Evolutionary conservation across 306 rosid genomes (phyloP).

Genomic region (Benincasa hispida): DNA sequence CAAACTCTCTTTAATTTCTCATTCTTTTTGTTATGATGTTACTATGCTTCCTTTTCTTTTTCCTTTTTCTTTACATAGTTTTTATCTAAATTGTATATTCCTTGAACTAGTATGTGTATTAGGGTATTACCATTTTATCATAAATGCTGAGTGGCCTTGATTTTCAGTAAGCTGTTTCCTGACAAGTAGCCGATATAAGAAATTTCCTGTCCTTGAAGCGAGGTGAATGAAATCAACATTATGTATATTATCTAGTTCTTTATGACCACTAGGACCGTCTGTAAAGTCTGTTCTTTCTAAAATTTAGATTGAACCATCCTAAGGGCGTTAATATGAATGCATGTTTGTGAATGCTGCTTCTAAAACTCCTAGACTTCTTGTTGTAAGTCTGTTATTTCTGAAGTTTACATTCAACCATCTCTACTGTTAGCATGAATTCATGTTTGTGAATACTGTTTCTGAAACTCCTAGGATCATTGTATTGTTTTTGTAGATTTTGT

Average conservation of each 20-base stretch:
- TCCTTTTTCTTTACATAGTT: background rate
- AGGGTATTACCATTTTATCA: background rate
- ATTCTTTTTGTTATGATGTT: background rate
- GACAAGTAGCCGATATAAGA: background rate
- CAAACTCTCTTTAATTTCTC: background rate
- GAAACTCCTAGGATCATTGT: background rate
- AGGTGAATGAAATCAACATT: background rate
- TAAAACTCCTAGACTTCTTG: background rate
- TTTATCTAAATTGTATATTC: background rate
- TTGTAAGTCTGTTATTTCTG: background rate
- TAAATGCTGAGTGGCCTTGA: background rate
- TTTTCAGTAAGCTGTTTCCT: background rate
- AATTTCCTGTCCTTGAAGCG: background rate
- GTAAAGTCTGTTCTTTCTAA: background rate
- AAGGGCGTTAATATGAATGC: background rate
- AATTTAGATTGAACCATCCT: background rate
- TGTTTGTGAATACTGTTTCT: background rate
- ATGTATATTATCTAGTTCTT: background rate
- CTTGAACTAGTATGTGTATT: background rate
- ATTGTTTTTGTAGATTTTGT: constrained; percentile 45
- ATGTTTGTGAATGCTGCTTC: background rate
- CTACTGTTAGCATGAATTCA: background rate
- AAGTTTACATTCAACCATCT: background rate
- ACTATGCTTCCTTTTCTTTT: background rate
- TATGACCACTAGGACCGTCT: background rate